A percentile compares a stretch with the other conserved stretches of the same genome.
Evolutionary conservation across 2,329 filamentous ascomycete genomes (phyloP).

Genomic region (Fusarium nisikadoi): DNA sequence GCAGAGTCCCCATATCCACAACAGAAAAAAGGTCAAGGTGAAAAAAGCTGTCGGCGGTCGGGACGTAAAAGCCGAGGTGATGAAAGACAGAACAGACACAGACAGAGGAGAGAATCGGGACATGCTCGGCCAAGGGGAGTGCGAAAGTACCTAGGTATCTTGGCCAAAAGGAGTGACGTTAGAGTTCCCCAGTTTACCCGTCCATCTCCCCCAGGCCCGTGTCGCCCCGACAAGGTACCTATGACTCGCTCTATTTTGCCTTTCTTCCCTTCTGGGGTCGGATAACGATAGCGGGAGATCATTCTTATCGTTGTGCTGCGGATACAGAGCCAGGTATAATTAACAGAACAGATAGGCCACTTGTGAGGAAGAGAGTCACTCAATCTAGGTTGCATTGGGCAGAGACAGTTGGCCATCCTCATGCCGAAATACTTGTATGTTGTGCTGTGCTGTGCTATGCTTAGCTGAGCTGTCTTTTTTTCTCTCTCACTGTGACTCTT

Average conservation of each 20-base stretch:
- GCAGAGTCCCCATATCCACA: slow-evolving; percentile 16
- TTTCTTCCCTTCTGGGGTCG: slow-evolving; percentile 32
- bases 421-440: slow-evolving; percentile 2
- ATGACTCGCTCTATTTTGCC: slow-evolving; percentile 34
- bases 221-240: slow-evolving; percentile 31
- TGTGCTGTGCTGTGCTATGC: slow-evolving; percentile 7
- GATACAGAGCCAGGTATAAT: background rate
- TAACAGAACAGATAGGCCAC: background rate
- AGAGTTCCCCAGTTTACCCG: slow-evolving; percentile 34
- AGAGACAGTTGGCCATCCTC: slow-evolving; percentile 17
- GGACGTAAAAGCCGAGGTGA: slow-evolving; percentile 39
- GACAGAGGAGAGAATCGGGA: slow-evolving; percentile 29
- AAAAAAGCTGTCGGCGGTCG: slow-evolving; percentile 37
- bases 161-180: slow-evolving; percentile 23
- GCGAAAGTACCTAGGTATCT: background rate
- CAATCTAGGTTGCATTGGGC: slow-evolving; percentile 1
- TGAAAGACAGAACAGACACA: background rate
- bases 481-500: slow-evolving; percentile 23
- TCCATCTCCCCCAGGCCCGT: slow-evolving; percentile 17
- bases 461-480: slow-evolving; percentile 24
- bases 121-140: slow-evolving; percentile 21
- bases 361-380: background rate
- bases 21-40: slow-evolving; percentile 23
- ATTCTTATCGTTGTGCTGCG: slow-evolving; percentile 30
- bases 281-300: slow-evolving; percentile 31